Percentiles rank a stretch among this genome's conserved stretches.
These are phyloP conservation scores for Penicillium decumbens DNA, from an alignment of 2,329 filamentous ascomycete species.

Conservation along the genomic window DNA sequence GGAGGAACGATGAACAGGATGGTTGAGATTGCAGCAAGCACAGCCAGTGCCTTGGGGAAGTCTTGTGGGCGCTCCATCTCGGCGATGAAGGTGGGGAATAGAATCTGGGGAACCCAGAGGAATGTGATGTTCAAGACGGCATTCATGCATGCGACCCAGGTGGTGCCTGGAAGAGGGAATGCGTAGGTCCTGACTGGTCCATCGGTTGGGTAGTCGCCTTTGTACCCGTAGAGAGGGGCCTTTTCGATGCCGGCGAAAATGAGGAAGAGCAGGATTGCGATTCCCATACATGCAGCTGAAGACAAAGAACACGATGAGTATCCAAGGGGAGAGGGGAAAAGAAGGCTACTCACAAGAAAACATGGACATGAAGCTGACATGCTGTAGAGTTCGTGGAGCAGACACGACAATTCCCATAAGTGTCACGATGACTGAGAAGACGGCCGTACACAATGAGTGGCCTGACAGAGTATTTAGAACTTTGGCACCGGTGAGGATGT, in stretches of 20 bases:
- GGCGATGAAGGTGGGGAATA: constrained; percentile 51
- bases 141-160: constrained; percentile 48
- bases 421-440: constrained; percentile 46
- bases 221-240: constrained; percentile 45
- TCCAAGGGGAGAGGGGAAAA: no score
- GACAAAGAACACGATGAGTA: neutral
- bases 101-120: constrained; percentile 50
- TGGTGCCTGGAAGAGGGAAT: constrained; percentile 46
- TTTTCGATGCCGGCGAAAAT: constrained; percentile 47
- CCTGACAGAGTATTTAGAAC: constrained; percentile 48
- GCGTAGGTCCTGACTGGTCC: constrained; percentile 47
- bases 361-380: constrained; percentile 51
- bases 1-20: constrained; percentile 50
- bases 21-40: constrained; percentile 43
- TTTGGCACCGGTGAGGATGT: constrained; percentile 49
- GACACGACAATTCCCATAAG: constrained; percentile 49
- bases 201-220: constrained; percentile 43
- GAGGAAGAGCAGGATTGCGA: constrained; percentile 49
- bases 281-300: constrained; percentile 44
- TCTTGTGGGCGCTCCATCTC: constrained; percentile 50
- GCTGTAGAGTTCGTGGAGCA: constrained; percentile 43
- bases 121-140: constrained; percentile 51
- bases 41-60: constrained; percentile 49
- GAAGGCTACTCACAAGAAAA: constrained; percentile 33
- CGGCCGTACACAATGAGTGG: constrained; percentile 48